Conservation (phyloP, 2,329 filamentous ascomycete genomes). For the Xylariales sp. region DNA sequence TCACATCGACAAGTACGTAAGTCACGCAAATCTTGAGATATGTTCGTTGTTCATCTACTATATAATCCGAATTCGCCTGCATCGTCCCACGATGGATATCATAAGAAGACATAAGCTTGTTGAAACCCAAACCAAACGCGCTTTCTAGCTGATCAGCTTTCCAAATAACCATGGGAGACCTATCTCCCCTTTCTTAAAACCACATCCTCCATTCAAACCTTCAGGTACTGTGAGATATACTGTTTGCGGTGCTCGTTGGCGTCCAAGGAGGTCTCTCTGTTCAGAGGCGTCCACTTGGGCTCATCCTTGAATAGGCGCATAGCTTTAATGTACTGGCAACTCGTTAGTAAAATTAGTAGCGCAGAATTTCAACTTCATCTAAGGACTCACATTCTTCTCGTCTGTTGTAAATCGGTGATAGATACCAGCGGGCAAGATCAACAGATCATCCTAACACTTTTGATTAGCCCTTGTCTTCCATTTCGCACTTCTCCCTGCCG, state of each 20-base stretch:
- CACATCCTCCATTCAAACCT: no score
- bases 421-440: conserved; percentile 90
- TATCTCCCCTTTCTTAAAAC: no score
- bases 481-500: not conserved
- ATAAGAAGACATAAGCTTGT: no score
- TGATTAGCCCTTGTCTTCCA: conserved; percentile 3
- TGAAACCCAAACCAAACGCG: no score
- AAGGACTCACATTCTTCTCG: conserved; percentile 70
- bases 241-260: conserved; percentile 71
- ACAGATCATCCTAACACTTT: conserved; percentile 61
- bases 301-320: conserved; percentile 98
- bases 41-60: no score
- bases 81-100: no score
- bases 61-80: no score
- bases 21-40: no score
- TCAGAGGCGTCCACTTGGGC: conserved; percentile 95
- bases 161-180: no score
- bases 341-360: not conserved
- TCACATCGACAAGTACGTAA: no score
- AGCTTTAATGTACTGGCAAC: conserved; percentile 88
- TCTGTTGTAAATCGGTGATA: conserved; percentile 98
- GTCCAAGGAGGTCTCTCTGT: conserved; percentile 74
- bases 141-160: no score
- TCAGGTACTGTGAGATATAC: conserved; percentile 55
- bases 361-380: not conserved